phyloP scores from a whole-genome alignment of 345 rosid genomes.

The Melaleuca quinquenervia region DNA sequence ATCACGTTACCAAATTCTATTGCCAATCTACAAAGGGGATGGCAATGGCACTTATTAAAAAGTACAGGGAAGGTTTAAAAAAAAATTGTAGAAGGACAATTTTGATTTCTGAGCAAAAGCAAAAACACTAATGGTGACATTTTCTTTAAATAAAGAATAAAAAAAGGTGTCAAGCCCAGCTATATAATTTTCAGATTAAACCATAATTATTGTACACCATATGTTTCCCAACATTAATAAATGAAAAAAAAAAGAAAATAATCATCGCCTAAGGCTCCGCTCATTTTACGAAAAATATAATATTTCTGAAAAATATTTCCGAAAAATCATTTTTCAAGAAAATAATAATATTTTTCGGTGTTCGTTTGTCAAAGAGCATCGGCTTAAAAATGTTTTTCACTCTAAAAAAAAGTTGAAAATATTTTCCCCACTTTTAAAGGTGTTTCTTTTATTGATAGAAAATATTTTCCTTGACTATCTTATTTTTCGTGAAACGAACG shows the following conservation, averaged over 20 bases:
- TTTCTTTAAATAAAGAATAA: background rate
- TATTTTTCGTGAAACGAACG: too few relatives aligned
- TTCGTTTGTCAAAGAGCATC: too few relatives aligned
- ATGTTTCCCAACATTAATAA: background rate
- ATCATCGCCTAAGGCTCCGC: too few relatives aligned
- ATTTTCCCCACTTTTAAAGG: too few relatives aligned
- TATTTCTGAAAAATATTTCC: too few relatives aligned
- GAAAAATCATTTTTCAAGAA: too few relatives aligned
- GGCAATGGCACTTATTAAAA: background rate
- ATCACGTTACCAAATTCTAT: background rate
- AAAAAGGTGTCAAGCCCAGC: accelerated
- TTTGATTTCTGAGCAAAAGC: background rate
- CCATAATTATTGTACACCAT: background rate
- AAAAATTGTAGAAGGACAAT: background rate
- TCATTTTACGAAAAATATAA: too few relatives aligned
- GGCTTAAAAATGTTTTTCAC: too few relatives aligned
- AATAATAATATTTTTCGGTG: too few relatives aligned
- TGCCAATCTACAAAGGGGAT: background rate
- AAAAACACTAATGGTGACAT: background rate
- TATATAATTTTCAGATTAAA: background rate
- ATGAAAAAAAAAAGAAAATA: background rate
- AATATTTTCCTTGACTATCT: too few relatives aligned
- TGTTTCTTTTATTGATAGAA: too few relatives aligned
- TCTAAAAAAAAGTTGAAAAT: too few relatives aligned
- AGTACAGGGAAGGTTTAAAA: background rate